Conservation (phyloP, 2,329 filamentous ascomycete genomes). For the Cladosporium sphaerospermum region DNA sequence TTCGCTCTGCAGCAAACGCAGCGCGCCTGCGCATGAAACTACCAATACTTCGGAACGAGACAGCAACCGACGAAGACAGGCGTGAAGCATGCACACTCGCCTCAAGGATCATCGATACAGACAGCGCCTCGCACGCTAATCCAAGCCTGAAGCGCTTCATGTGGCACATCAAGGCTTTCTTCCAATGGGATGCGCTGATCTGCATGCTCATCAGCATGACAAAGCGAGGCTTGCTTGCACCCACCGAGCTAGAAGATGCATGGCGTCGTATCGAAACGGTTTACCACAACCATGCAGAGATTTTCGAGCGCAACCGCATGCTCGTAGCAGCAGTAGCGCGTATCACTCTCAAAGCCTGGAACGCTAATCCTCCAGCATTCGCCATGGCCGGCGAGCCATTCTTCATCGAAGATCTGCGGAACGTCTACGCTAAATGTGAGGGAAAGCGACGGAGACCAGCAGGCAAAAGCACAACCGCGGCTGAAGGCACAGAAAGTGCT, state of each 20-base stretch:
- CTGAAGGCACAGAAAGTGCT: background rate
- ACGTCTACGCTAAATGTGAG: background rate
- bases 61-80: conserved; percentile 25
- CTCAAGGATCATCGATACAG: conserved; percentile 36
- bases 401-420: conserved; percentile 14
- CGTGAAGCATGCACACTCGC: conserved; percentile 37
- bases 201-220: conserved; percentile 32
- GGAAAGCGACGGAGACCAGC: background rate
- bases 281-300: conserved; percentile 38
- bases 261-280: conserved; percentile 43
- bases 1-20: conserved; percentile 37
- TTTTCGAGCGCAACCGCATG: conserved; percentile 32
- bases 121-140: conserved; percentile 36
- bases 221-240: conserved; percentile 18
- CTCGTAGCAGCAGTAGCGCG: conserved; percentile 39
- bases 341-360: conserved; percentile 42
- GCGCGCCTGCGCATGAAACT: conserved; percentile 43
- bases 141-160: conserved; percentile 40
- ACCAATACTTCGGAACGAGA: conserved; percentile 31
- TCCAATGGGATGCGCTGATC: conserved; percentile 39
- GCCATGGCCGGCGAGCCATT: conserved; percentile 11
- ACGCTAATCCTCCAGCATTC: conserved; percentile 19
- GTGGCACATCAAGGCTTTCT: conserved; percentile 49
- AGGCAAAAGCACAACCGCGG: background rate
- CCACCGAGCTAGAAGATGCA: conserved; percentile 28